These are phyloP conservation scores for Phylloporus arenicola DNA, from an alignment of 768 basidiomycete species.

Conservation along the genomic window DNA sequence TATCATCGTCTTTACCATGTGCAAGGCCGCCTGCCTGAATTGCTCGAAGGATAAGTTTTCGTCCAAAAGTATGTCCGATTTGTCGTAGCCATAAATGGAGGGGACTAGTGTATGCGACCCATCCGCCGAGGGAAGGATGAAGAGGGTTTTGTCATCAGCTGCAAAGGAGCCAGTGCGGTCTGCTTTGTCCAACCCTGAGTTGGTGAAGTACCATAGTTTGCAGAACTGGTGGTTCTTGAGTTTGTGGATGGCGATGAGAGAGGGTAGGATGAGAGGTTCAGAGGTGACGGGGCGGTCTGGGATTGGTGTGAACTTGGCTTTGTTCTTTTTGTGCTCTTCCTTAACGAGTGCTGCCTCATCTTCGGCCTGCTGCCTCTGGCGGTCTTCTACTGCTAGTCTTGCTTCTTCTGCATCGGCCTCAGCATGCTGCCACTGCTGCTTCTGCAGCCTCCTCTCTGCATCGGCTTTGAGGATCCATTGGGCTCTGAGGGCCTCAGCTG, in stretches of 20 bases:
- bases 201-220: conserved; percentile 14
- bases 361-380: not conserved
- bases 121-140: not conserved
- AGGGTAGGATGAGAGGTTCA: not conserved
- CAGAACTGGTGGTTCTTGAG: not conserved
- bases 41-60: conserved; percentile 10
- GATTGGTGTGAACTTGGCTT: not conserved
- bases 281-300: not conserved
- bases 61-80: not conserved
- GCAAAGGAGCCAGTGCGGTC: not conserved
- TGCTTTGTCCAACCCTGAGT: conserved; percentile 5
- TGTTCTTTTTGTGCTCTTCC: conserved; percentile 5
- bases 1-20: conserved; percentile 7
- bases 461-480: no score
- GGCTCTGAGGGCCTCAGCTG: no score
- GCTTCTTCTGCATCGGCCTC: no score
- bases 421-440: no score
- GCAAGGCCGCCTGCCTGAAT: conserved; percentile 5
- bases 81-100: not conserved
- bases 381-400: no score
- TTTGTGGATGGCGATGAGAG: not conserved
- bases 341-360: not conserved
- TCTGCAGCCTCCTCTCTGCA: no score
- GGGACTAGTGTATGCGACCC: not conserved
- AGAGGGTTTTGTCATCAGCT: not conserved